These are phyloP conservation scores for Cenchrus fungigraminus DNA, from an alignment of 176 grass and related monocot species.

Conservation along the genomic window DNA sequence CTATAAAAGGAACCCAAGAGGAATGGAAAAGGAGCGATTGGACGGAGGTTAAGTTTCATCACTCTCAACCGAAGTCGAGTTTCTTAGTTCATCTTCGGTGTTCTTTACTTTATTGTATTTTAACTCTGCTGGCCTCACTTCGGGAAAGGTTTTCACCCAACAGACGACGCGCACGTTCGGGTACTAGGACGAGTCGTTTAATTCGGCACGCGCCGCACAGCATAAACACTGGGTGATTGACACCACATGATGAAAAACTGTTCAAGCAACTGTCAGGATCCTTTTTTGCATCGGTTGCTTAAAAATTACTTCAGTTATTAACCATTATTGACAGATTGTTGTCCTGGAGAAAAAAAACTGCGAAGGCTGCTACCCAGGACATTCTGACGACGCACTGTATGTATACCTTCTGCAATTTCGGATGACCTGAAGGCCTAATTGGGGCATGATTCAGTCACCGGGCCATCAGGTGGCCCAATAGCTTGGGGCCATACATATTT, in stretches of 20 bases:
- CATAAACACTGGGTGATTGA: neutral
- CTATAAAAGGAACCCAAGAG: too few species aligned
- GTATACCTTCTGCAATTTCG: conserved; percentile 71
- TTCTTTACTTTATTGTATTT: too few species aligned
- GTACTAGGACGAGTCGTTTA: too few species aligned
- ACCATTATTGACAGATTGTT: conserved; percentile 74
- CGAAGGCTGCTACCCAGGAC: conserved; percentile 86
- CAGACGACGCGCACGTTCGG: too few species aligned
- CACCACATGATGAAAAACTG: neutral
- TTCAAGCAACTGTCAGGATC: conserved; percentile 8
- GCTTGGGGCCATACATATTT: conserved; percentile 21
- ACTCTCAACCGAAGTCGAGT: too few species aligned
- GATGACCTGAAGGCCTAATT: conserved; percentile 79
- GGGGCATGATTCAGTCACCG: neutral
- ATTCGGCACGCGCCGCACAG: too few species aligned
- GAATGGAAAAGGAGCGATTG: too few species aligned
- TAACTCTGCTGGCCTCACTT: too few species aligned
- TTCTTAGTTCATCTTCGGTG: too few species aligned
- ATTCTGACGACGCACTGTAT: conserved; percentile 93
- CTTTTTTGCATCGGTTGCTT: conserved; percentile 8
- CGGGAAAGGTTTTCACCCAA: too few species aligned
- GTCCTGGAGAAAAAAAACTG: conserved; percentile 83
- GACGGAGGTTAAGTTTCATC: too few species aligned
- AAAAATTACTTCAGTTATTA: neutral
- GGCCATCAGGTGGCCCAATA: conserved; percentile 2